Evolutionary conservation across 2,329 filamentous ascomycete genomes (phyloP).

Genomic region (Simplicillium sp.): DNA sequence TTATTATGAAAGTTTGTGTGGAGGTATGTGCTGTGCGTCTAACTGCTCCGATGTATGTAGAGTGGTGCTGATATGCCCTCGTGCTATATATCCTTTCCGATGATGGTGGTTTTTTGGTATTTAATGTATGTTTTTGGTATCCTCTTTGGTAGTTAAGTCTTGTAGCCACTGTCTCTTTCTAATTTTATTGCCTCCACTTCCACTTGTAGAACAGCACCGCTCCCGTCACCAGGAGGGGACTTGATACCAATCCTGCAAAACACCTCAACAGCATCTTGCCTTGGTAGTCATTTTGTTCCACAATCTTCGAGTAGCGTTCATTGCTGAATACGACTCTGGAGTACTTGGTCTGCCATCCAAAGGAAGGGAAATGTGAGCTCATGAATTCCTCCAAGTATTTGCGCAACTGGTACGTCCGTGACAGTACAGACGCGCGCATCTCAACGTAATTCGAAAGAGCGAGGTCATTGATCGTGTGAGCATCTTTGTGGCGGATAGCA

Average conservation of each 20-base stretch:
- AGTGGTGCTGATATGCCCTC: too few relatives aligned
- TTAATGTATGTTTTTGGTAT: too few relatives aligned
- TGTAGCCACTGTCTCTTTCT: too few relatives aligned
- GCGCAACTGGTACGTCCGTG: constrained; percentile 64
- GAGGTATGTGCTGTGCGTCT: too few relatives aligned
- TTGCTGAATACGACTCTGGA: constrained; percentile 89
- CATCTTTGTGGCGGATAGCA: constrained; percentile 61
- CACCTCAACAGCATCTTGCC: constrained; percentile 46
- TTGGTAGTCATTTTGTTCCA: constrained; percentile 60
- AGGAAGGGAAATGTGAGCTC: constrained; percentile 61
- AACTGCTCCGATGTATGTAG: too few relatives aligned
- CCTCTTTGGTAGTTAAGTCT: too few relatives aligned
- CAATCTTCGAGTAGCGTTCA: constrained; percentile 78
- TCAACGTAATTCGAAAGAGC: constrained; percentile 87
- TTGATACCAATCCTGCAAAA: constrained; percentile 26
- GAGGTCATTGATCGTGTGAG: constrained; percentile 84
- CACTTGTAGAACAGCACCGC: constrained; percentile 16
- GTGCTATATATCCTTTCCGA: too few relatives aligned
- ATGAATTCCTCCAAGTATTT: constrained; percentile 83
- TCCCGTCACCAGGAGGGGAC: constrained; percentile 17
- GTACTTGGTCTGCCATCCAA: constrained; percentile 92
- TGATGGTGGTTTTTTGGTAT: too few relatives aligned
- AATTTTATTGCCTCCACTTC: too few relatives aligned
- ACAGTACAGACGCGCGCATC: constrained; percentile 82
- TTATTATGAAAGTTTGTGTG: too few relatives aligned